Evolutionary conservation across 2,329 filamentous ascomycete species (phyloP), one percentile per base, ranked within the genome.

Genomic region (Hymenoscyphus scutula): DNA sequence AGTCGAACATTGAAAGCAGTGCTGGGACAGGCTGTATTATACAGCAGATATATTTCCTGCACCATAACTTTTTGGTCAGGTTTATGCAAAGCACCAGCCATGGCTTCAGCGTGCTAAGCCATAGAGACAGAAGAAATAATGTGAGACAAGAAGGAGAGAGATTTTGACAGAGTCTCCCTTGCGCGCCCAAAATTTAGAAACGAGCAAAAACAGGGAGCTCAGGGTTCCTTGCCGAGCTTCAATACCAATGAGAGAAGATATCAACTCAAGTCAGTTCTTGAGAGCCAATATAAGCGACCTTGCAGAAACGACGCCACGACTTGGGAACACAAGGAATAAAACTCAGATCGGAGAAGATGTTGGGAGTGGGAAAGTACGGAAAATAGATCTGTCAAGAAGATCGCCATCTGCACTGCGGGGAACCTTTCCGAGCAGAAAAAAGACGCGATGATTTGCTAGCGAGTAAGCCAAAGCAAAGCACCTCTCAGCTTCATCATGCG

Each of bases 381-480:
- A 19, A n/a, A 41, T 17, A n/a, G 17, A 19, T 41, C 38, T 41
- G n/a, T 41, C 32, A 41, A 41, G 38, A 41, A n/a, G 38, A 41
- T 48, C 41, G 19, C 23, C 41, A 48, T 48, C n/a, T 48, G 41
- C 41, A 23, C 41, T 10, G 41, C 41, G 8, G 19, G 41, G n/a
- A 41, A 41, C 15, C 38, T 19, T 41, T 17, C 38, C 2, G 38
- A 41, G 15, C 6, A 4, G n/a, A 41, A 17, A 41, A 19, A 17
- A 41, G 38, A 41, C 37, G 37, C 37, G 37, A 41, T 41, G 13
- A 41, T 41, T 41, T 15, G 37, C 17, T n/a, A 45, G 41, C 41
- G 32, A 34, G 32, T 34, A 34, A 34, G 32, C 32, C 32, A 10
- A 8, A 60, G 53, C 32, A 63, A 61, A 13, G 32, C 32, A 34